Evolutionary conservation across 2,329 filamentous ascomycete species (phyloP), one percentile per base, ranked within the genome.

Genomic region (Thelonectria rubi): DNA sequence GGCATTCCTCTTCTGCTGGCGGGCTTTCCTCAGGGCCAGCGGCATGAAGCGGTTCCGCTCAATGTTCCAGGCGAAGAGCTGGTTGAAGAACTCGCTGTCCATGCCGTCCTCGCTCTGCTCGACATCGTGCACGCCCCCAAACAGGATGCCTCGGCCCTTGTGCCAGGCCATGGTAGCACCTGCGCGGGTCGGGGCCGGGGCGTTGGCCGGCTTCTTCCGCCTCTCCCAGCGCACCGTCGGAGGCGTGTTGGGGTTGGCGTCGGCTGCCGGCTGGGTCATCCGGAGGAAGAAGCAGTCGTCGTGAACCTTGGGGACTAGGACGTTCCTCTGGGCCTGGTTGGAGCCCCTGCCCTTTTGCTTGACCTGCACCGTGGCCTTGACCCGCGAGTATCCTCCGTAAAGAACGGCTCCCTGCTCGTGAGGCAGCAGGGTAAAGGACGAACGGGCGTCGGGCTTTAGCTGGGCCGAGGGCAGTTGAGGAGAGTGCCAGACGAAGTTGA

Each of bases 1-100:
- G 37, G 82, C 84, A 51, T 72, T 68, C 69, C 89, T 91, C 64
- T 87, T 85, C 49, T 86, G 86, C 18, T 84, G 81, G 24, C 93
- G 88, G 2, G 92, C 86, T 69, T 93, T 92, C 54, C 94, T 85
- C 47, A 98, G 81, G 10, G 82, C 81, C 46, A 98, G 82, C 2
- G 91, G 92, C 81, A 98, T 97, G 80, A 97, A 98, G 9, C 95
- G 86, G 75, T 99, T 99, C 61, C 94, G 87, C 72, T 98, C 95
- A 65, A 97, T 88, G 73, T 97, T 97, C 92, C 94, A 98, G 5
- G 94, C 91, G 72, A 91, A 96, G 21, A 98, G 79, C 58, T 89
- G 86, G 71, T 97, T 94, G 81, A 98, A 99, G 78, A 99, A 99
- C 75, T 97, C 94, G 73, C 92, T 97, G 56, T 99, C 94, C 68